A percentile compares a stretch with the other conserved stretches of the same genome.
These are phyloP conservation scores for Gillenia trifoliata DNA, from an alignment of 306 rosid genomes.

Conservation along the genomic window DNA sequence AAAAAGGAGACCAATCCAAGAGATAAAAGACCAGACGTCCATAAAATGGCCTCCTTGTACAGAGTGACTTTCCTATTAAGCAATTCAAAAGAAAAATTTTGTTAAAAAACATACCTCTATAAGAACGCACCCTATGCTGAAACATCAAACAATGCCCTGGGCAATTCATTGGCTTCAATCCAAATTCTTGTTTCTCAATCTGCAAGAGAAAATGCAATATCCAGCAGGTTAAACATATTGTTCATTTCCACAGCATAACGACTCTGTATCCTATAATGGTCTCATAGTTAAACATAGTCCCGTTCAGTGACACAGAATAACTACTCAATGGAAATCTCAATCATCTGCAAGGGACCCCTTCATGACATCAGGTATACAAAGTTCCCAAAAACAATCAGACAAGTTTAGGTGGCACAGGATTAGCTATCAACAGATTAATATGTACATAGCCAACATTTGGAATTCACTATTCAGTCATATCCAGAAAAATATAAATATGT, in stretches of 20 bases:
- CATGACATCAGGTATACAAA: background rate
- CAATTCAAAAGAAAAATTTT: background rate
- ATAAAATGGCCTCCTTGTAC: background rate
- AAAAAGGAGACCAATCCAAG: no score
- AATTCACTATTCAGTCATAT: background rate
- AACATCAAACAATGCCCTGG: conserved; percentile 98
- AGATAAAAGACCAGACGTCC: background rate
- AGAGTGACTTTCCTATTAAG: background rate
- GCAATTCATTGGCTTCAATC: conserved; percentile 98
- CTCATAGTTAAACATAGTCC: background rate
- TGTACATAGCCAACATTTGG: background rate
- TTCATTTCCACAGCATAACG: background rate
- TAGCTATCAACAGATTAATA: background rate
- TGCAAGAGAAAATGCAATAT: conserved; percentile 19
- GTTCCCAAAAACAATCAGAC: background rate
- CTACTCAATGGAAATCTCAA: background rate
- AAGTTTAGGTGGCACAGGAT: background rate
- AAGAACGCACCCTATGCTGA: conserved; percentile 92
- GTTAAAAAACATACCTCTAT: conserved; percentile 47
- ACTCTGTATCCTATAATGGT: background rate
- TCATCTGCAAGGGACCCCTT: background rate
- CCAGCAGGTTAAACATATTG: background rate
- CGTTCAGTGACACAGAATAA: background rate
- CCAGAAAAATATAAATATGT: background rate
- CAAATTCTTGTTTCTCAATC: conserved; percentile 97